Evolutionary conservation across 192 early-diverging fungal genomes (phyloP).

Genomic region (Rhizophagus sp.): DNA sequence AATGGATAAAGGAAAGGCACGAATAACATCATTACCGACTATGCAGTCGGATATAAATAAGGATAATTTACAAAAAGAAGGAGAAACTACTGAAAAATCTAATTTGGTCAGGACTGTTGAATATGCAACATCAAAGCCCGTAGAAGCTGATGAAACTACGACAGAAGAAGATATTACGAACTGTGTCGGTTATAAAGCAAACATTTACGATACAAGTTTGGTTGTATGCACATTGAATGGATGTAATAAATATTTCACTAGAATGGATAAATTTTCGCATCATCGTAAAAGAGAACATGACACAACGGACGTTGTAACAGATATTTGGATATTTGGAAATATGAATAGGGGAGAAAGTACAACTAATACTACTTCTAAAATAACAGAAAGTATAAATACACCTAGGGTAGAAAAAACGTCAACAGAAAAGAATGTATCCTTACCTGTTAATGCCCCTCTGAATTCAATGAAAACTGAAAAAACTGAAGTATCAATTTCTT

Average conservation of each 20-base stretch:
- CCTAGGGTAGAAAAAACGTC: not conserved
- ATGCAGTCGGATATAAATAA: not conserved
- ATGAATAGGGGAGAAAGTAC: conserved; percentile 26
- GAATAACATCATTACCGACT: not conserved
- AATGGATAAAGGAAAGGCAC: not conserved
- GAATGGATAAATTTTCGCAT: conserved; percentile 20
- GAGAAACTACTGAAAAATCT: not conserved
- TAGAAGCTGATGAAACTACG: conserved; percentile 16
- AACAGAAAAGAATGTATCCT: not conserved
- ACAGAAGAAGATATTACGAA: conserved; percentile 24
- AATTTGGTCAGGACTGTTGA: conserved; percentile 2
- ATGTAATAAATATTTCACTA: conserved; percentile 31
- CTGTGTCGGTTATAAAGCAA: conserved; percentile 34
- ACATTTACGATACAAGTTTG: conserved; percentile 28
- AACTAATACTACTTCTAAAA: not conserved
- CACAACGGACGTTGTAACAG: conserved; percentile 20
- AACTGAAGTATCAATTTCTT: not conserved
- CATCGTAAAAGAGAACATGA: conserved; percentile 30
- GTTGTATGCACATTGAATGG: conserved; percentile 31
- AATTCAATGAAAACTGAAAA: not conserved
- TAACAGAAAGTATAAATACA: not conserved
- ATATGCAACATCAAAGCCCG: conserved; percentile 15
- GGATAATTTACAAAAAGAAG: conserved; percentile 2
- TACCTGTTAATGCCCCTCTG: not conserved
- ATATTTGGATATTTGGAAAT: conserved; percentile 33